Percentiles rank a stretch among this genome's conserved stretches.
Conservation (phyloP, 805 yeast genomes). For the Yarrowia bubula region DNA sequence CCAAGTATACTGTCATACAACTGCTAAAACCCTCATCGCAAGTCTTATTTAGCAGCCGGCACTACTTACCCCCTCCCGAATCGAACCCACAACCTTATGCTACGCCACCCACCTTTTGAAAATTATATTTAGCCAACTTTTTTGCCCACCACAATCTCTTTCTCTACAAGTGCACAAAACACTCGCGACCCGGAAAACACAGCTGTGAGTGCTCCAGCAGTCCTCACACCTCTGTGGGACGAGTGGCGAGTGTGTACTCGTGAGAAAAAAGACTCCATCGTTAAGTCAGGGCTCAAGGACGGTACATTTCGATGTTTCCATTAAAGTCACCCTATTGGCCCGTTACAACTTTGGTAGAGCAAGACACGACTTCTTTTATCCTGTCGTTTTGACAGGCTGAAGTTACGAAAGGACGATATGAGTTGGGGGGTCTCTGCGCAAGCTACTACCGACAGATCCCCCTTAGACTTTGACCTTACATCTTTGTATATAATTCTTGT, state of each 20-base stretch:
- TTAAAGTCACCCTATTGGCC: conserved; percentile 23
- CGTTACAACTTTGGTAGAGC: conserved; percentile 27
- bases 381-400: conserved; percentile 27
- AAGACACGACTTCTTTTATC: conserved; percentile 18
- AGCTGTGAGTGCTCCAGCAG: not conserved
- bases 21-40: too few species aligned
- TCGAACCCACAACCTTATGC: not conserved
- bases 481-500: not conserved
- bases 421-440: conserved; percentile 24
- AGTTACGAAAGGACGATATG: conserved; percentile 24
- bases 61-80: not conserved
- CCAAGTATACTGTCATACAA: too few species aligned
- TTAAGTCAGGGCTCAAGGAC: conserved; percentile 27
- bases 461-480: conserved; percentile 27
- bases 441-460: not conserved
- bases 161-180: not conserved
- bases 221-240: not conserved
- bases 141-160: not conserved
- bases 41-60: too few species aligned
- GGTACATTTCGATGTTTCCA: not conserved
- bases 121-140: not conserved
- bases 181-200: not conserved
- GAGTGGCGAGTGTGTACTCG: not conserved
- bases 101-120: not conserved
- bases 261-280: conserved; percentile 7